phyloP scores from a whole-genome alignment of 257 asterid species.

The Lycium barbarum region DNA sequence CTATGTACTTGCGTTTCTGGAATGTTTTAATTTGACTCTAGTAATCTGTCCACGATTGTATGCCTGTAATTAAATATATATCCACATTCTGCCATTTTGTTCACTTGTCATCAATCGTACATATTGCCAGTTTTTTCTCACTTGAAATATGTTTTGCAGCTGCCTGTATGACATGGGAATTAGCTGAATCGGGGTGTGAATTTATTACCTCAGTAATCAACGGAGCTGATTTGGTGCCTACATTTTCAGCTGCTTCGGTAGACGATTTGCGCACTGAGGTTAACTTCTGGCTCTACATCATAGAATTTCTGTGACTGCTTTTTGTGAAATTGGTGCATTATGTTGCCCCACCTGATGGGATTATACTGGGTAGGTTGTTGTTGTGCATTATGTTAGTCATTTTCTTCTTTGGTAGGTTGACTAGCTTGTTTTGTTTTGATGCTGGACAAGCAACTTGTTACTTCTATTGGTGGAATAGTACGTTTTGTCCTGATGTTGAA shows the following conservation, averaged over 20 bases:
- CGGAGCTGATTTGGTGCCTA: constrained; percentile 96
- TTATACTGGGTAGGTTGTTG: too few relatives aligned
- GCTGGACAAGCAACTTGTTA: neutral
- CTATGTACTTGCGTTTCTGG: neutral
- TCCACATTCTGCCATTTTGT: neutral
- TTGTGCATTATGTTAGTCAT: neutral
- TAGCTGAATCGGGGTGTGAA: constrained; percentile 89
- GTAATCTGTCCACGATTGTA: neutral
- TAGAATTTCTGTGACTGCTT: neutral
- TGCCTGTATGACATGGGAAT: constrained; percentile 99
- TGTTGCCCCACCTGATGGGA: too few relatives aligned
- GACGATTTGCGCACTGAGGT: constrained; percentile 99
- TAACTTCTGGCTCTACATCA: constrained; percentile 30
- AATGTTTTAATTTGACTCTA: neutral
- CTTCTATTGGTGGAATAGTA: constrained; percentile 13
- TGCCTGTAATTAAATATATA: neutral
- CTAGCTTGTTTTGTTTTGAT: neutral
- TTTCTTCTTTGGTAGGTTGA: neutral
- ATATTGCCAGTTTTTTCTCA: neutral
- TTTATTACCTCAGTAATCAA: constrained; percentile 83
- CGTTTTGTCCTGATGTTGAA: constrained; percentile 9
- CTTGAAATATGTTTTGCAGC: constrained; percentile 56
- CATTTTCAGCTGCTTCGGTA: constrained; percentile 96
- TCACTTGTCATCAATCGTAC: neutral
- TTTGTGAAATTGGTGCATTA: constrained; percentile 8